Conservation (phyloP, 148 eudicot species). For the Rheum nobile region DNA sequence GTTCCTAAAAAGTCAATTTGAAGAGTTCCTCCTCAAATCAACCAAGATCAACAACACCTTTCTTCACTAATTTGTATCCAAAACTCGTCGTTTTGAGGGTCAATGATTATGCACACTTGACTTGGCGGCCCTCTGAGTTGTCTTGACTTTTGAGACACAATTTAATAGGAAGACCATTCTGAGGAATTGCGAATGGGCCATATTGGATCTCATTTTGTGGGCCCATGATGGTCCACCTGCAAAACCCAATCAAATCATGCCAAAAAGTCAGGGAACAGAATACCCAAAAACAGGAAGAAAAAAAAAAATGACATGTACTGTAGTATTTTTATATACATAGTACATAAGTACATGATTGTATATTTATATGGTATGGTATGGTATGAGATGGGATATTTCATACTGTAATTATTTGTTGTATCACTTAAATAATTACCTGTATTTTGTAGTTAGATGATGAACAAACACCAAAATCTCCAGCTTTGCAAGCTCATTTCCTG, state of each 20-base stretch:
- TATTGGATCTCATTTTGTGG: slow-evolving; percentile 45
- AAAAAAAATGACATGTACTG: background rate
- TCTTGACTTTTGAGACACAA: slow-evolving; percentile 20
- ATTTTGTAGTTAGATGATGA: slow-evolving; percentile 55
- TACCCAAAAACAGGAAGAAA: background rate
- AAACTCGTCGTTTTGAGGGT: slow-evolving; percentile 3
- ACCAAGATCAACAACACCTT: background rate
- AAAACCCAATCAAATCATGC: slow-evolving; percentile 4
- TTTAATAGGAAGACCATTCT: slow-evolving; percentile 37
- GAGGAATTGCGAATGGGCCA: slow-evolving; percentile 52
- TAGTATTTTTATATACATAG: background rate
- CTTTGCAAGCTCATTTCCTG: slow-evolving; percentile 73
- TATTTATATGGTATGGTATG: no score
- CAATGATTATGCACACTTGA: slow-evolving; percentile 5
- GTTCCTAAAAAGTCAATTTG: background rate
- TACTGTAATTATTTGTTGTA: no score
- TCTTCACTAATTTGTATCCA: background rate
- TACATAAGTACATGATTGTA: background rate
- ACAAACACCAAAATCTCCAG: slow-evolving; percentile 50
- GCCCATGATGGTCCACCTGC: slow-evolving; percentile 43
- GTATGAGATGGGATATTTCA: no score
- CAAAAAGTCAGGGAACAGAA: background rate
- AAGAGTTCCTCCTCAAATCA: slow-evolving; percentile 3
- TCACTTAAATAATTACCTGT: slow-evolving; percentile 32
- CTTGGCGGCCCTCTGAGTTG: background rate